Evolutionary conservation across 257 asterid species (phyloP).

Genomic region (Solanum habrochaites): DNA sequence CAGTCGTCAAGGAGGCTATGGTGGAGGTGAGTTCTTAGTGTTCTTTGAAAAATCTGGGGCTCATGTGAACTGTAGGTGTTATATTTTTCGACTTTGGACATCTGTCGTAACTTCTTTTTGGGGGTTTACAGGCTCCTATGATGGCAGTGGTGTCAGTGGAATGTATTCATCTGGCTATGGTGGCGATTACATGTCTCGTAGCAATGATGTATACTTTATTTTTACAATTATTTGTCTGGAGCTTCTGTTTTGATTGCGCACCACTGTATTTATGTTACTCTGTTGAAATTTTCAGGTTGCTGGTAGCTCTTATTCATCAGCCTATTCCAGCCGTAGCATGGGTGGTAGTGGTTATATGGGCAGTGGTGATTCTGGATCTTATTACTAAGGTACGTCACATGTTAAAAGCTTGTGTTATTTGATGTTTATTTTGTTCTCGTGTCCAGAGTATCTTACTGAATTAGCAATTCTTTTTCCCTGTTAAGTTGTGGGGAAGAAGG

Average conservation of each 20-base stretch:
- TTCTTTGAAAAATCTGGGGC: background rate
- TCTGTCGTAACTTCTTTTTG: background rate
- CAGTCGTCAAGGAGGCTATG: constrained; percentile 70
- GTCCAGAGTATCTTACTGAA: background rate
- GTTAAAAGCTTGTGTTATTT: background rate
- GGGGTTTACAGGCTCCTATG: constrained; percentile 60
- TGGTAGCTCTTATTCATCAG: constrained; percentile 82
- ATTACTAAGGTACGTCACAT: constrained; percentile 46
- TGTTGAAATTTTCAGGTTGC: constrained; percentile 39
- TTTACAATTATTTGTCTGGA: background rate
- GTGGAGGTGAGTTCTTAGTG: constrained; percentile 49
- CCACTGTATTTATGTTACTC: background rate
- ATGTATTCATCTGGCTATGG: constrained; percentile 78
- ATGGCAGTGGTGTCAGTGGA: constrained; percentile 64
- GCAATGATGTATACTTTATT: constrained; percentile 53
- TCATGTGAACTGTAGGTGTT: background rate
- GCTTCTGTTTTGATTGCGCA: background rate
- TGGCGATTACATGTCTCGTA: constrained; percentile 70
- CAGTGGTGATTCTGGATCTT: constrained; percentile 74
- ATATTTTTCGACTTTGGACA: background rate
- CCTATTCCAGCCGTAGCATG: constrained; percentile 62
- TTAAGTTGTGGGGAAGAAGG: background rate
- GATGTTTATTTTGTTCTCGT: background rate
- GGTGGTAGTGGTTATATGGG: constrained; percentile 81
- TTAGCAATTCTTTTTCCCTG: background rate